Evolutionary conservation across 805 yeast species (phyloP), one percentile per base, ranked within the genome.

Genomic region (Teunomyces cretensis): DNA sequence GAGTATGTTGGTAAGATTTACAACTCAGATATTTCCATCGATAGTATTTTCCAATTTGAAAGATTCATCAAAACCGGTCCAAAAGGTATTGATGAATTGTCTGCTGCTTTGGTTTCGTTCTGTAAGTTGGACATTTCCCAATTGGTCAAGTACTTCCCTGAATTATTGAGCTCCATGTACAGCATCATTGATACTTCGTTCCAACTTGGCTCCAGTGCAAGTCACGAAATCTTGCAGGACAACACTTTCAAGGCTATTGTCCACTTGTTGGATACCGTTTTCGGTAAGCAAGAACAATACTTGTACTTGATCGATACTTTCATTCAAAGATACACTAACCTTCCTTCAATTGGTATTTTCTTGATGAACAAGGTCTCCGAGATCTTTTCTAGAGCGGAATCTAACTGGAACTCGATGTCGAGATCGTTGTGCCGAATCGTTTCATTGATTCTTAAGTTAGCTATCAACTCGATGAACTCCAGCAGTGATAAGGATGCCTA

Each of bases 1-100:
- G 81, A 78, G 42, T 88, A 86, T 60, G 80, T 83, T 44, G 96
- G 96, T 19, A 83, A 77, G 52, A 61, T 68, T 12, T 85, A 70
- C 65, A 86, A 86, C 54, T 65, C 80, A 14, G 88, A 84, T 47
- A 42, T 65, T 5, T 65, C 83, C 3, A 70, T 84, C 46, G 79
- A 77, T 33, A 72, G 74, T 27, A 65, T 88, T 39, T 59, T 83
- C 51, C 73, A 75, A 47, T 80, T 83, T 78, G 78, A 70, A 46
- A 60, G 71, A 30, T 61, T 74, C 19, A 74, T 74, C 53, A 77
- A 74, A 47, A 61, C 61, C 2, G 76, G 72, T 17, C 54, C 66
- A 7, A 62, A 61, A 41, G 73, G 70, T 6, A 59, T 73, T 47
- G 69, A 70, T 42, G 75, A 74, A 39, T 70, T 83, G 38, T 61